Base-by-base conservation (phyloP, 2,329 filamentous ascomycete species). In the Colletotrichum magnum region DNA sequence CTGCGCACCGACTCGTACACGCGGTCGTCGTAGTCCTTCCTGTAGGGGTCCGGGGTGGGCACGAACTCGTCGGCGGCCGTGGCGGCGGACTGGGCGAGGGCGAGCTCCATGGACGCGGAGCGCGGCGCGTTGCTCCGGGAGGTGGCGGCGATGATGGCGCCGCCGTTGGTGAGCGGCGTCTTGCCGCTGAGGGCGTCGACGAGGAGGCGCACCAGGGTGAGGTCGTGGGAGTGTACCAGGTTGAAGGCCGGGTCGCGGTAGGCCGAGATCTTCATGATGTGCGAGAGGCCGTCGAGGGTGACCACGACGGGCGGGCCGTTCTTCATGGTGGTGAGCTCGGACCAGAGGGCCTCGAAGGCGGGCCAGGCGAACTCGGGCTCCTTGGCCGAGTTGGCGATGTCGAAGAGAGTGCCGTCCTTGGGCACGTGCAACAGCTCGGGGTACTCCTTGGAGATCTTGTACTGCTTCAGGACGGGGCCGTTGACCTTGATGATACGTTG, bases 211-310 rank as follows among this genome's bases (percentile, higher is more conserved):
- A 97, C 85, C 24, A 98, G 85, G 26, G 88, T 85, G 36, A 99
- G 87, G 76, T 98, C 93, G 81, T 97, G 94, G 32, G 94, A 88
- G 83, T 99, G 96, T 72, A 99, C 92, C 15, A 85, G 86, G 71
- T 93, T 88, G 75, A 89, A 92, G 26, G 92, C 85, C 2, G 92
- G 84, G 71, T 88, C 88, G 72, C 92, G 89, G 84, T 98, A 99
- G 52, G 88, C 89, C 71, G 91, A 94, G 45, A 90, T 77, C 73
- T 87, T 87, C 93, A 97, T 97, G 80, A 94, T 89, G 83, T 96
- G 93, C 63, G 89, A 86, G 43, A 98, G 85, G 60, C 92, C 92
- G 77, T 99, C 96, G 58, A 97, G 83, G 51, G 90, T 84, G 73
- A 98, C 86, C 58, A 98, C 84, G 68, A 98, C 85, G 16, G 86